These are phyloP conservation scores for Sherardia arvensis DNA, from an alignment of 257 asterid genomes.

Conservation along the genomic window DNA sequence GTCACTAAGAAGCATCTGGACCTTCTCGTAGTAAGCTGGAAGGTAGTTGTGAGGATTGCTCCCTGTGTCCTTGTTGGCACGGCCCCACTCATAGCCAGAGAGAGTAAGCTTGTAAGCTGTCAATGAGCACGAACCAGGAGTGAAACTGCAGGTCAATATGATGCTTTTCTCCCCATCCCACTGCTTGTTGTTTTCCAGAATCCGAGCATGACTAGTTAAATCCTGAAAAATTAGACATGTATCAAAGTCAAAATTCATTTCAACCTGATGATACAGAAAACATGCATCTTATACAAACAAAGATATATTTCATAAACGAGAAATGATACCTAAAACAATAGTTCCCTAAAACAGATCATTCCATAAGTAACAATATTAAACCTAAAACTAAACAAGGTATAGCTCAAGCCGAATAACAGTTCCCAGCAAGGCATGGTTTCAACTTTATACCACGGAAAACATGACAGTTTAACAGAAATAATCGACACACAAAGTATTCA, in stretches of 20 bases:
- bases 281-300: too few species aligned
- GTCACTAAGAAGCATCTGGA: conserved; percentile 95
- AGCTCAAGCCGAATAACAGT: too few species aligned
- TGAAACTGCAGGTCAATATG: conserved; percentile 92
- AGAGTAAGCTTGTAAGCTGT: conserved; percentile 94
- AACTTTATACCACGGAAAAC: too few species aligned
- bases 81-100: conserved; percentile 97
- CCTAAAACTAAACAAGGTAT: too few species aligned
- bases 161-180: conserved; percentile 99
- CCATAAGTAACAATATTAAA: too few species aligned
- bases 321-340: too few species aligned
- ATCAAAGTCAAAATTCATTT: not conserved
- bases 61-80: conserved; percentile 76
- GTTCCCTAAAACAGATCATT: too few species aligned
- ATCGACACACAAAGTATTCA: too few species aligned
- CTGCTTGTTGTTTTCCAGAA: conserved; percentile 77
- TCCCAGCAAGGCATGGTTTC: too few species aligned
- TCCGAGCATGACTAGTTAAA: conserved; percentile 64
- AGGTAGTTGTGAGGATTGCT: conserved; percentile 92
- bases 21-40: conserved; percentile 94
- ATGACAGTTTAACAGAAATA: too few species aligned
- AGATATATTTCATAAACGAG: too few species aligned
- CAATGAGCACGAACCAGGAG: conserved; percentile 94
- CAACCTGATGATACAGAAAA: not conserved
- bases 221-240: conserved; percentile 41